Evolutionary conservation across 495 filamentous ascomycete genomes (phyloP).

Genomic region (Podospora anserina): DNA sequence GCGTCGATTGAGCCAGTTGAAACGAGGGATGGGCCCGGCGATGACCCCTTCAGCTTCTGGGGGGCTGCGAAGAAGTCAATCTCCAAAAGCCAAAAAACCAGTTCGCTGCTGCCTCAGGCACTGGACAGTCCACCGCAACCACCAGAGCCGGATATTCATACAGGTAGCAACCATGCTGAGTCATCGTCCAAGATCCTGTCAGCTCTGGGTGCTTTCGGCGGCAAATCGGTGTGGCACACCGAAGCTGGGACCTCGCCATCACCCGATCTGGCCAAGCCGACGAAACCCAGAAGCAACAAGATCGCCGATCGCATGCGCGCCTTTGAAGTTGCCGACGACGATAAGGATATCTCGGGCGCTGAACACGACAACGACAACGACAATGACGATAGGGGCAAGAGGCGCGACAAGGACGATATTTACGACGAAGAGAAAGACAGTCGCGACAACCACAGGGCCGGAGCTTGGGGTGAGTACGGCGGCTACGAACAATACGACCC

Average conservation of each 20-base stretch:
- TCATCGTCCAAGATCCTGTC: conserved; percentile 38
- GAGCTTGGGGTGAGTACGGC: conserved; percentile 9
- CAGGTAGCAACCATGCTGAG: conserved; percentile 34
- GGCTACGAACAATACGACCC: not conserved
- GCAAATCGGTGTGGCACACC: conserved; percentile 35
- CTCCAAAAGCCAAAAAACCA: conserved; percentile 32
- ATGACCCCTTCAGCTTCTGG: conserved; percentile 49
- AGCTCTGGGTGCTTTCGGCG: conserved; percentile 29
- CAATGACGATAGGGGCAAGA: conserved; percentile 5
- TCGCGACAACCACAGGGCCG: conserved; percentile 20
- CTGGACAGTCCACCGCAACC: conserved; percentile 11
- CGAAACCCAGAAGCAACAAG: conserved; percentile 42
- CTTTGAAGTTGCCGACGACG: conserved; percentile 49
- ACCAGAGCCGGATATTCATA: conserved; percentile 30
- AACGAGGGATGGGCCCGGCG: conserved; percentile 18
- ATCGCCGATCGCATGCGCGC: conserved; percentile 52
- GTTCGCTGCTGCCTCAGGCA: conserved; percentile 15
- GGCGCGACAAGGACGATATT: conserved; percentile 29
- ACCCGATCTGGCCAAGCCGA: conserved; percentile 33
- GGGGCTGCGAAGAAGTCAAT: conserved; percentile 39
- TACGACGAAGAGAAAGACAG: not conserved
- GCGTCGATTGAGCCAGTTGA: conserved; percentile 16
- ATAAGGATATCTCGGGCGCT: conserved; percentile 24
- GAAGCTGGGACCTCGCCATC: conserved; percentile 26
- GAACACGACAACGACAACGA: conserved; percentile 8